Evolutionary conservation across 192 early-diverging fungal genomes (phyloP).

Genomic region (Kickxella alabastrina): DNA sequence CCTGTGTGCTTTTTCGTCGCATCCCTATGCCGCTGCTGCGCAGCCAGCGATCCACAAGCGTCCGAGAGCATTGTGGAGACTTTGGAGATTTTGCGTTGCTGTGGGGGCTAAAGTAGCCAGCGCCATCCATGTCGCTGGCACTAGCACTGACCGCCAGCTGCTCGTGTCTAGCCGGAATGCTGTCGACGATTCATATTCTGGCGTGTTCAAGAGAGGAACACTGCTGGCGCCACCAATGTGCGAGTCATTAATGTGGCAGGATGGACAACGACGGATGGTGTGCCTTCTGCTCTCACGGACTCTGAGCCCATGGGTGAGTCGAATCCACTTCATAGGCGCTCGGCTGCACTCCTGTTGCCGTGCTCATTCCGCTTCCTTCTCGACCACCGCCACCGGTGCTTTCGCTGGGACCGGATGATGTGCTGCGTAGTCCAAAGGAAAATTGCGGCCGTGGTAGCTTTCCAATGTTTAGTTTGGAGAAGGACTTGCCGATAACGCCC

Average conservation of each 20-base stretch:
- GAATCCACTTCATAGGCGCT: no score
- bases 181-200: neutral
- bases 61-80: neutral
- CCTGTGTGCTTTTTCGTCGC: neutral
- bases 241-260: no score
- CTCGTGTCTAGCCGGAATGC: slow-evolving; percentile 16
- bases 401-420: slow-evolving; percentile 7
- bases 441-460: slow-evolving; percentile 10
- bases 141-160: slow-evolving; percentile 2
- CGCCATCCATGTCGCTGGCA: neutral
- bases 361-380: neutral
- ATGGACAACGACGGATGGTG: no score
- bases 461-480: slow-evolving; percentile 28
- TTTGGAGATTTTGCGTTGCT: neutral
- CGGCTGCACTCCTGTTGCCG: slow-evolving; percentile 17
- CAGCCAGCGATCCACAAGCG: slow-evolving; percentile 3
- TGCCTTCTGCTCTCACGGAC: no score
- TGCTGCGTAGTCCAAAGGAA: slow-evolving; percentile 1
- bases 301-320: neutral
- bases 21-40: neutral
- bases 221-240: no score
- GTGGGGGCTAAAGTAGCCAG: neutral
- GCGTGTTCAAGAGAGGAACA: neutral
- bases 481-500: slow-evolving; percentile 11
- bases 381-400: neutral